A percentile compares a stretch with the other conserved stretches of the same genome.
phyloP scores from a whole-genome alignment of 23 red algal genomes.

The Chondrus crispus region DNA sequence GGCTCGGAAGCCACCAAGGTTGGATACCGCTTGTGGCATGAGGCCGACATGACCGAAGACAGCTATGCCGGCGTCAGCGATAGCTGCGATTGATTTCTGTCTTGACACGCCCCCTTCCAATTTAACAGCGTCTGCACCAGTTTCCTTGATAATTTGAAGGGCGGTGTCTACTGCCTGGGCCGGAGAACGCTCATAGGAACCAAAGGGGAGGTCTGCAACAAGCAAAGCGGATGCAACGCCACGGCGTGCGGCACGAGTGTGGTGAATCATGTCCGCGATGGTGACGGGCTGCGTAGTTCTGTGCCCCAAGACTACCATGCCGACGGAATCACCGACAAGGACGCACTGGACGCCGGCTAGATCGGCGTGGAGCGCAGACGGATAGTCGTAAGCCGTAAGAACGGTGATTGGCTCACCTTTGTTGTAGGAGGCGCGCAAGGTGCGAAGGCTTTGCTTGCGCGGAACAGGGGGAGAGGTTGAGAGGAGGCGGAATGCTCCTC shows the following conservation, averaged over 20 bases:
- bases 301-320: slow-evolving; percentile 93
- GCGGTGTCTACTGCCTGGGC: slow-evolving; percentile 64
- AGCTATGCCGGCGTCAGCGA: slow-evolving; percentile 88
- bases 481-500: not conserved
- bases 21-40: slow-evolving; percentile 71
- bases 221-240: slow-evolving; percentile 62
- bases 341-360: slow-evolving; percentile 81
- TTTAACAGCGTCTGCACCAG: slow-evolving; percentile 79
- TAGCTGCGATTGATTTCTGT: slow-evolving; percentile 27
- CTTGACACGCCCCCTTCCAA: slow-evolving; percentile 81
- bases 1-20: slow-evolving; percentile 79
- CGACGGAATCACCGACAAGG: slow-evolving; percentile 92
- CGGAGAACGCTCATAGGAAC: slow-evolving; percentile 66
- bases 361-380: slow-evolving; percentile 91
- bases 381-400: slow-evolving; percentile 98
- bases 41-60: slow-evolving; percentile 97
- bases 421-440: not conserved
- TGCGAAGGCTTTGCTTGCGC: not conserved
- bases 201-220: slow-evolving; percentile 94
- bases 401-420: slow-evolving; percentile 55
- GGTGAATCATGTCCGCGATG: slow-evolving; percentile 92
- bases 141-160: slow-evolving; percentile 65
- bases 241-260: slow-evolving; percentile 65
- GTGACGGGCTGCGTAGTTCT: slow-evolving; percentile 91
- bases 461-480: not conserved